Evolutionary conservation across 2,329 filamentous ascomycete genomes (phyloP).

Genomic region (Alternaria triticimaculans): DNA sequence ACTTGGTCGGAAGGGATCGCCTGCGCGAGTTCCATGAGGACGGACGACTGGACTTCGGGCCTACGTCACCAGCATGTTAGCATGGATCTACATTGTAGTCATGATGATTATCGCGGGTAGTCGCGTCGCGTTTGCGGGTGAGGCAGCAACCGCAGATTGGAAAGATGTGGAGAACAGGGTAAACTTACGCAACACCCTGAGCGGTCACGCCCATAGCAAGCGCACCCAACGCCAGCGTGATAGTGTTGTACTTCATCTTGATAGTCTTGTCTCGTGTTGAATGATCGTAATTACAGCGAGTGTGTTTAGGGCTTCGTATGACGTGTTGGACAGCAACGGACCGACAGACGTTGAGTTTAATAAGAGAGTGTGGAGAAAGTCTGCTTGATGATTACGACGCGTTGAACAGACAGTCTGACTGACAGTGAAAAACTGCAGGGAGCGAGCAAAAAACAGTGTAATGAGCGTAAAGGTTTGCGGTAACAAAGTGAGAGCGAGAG

Average conservation of each 20-base stretch:
- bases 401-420: not conserved
- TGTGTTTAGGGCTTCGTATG: not conserved
- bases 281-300: constrained; percentile 3
- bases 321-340: constrained; percentile 2
- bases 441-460: constrained; percentile 16
- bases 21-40: constrained; percentile 53
- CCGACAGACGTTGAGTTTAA: constrained; percentile 6
- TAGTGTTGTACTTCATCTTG: constrained; percentile 40
- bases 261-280: constrained; percentile 4
- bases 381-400: not conserved
- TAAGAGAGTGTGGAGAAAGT: constrained; percentile 34
- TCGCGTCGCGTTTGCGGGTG: not conserved
- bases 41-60: constrained; percentile 42
- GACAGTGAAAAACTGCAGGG: constrained; percentile 12
- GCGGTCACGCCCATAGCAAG: constrained; percentile 38
- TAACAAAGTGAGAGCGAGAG: constrained; percentile 21
- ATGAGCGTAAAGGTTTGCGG: constrained; percentile 29
- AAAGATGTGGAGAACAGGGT: not conserved
- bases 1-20: constrained; percentile 53
- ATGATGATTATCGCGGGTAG: not conserved
- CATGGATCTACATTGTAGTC: not conserved
- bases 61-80: constrained; percentile 21
- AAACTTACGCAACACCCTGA: constrained; percentile 34
- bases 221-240: constrained; percentile 37
- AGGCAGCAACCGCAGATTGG: not conserved